Percentiles rank a stretch among this genome's conserved stretches.
Conservation (phyloP, 164 flowering plant genomes). For the Liriodendron chinense region DNA sequence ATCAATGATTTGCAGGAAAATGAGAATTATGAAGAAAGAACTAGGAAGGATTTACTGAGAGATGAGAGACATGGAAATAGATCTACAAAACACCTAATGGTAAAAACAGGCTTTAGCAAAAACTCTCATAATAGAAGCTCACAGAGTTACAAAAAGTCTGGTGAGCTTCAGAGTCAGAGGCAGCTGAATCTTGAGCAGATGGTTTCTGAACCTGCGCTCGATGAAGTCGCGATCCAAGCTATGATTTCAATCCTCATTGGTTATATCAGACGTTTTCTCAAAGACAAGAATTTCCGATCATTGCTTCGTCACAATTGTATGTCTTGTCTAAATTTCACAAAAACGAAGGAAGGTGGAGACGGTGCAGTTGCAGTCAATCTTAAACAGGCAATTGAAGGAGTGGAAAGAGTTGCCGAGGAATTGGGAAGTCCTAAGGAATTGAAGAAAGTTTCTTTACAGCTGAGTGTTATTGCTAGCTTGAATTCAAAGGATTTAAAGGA, state of each 20-base stretch:
- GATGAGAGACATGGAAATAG: constrained; percentile 12
- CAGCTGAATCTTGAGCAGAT: constrained; percentile 9
- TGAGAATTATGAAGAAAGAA: constrained; percentile 11
- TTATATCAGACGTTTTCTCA: constrained; percentile 38
- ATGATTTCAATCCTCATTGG: constrained; percentile 59
- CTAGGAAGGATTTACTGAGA: constrained; percentile 14
- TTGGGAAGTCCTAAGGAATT: constrained; percentile 35
- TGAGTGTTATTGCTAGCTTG: constrained; percentile 61
- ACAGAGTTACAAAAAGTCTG: constrained; percentile 20
- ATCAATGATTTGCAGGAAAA: background rate
- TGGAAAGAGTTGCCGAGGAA: constrained; percentile 48
- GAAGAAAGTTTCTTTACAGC: constrained; percentile 58
- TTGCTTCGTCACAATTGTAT: constrained; percentile 38
- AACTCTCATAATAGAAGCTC: constrained; percentile 19
- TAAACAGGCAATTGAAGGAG: constrained; percentile 54
- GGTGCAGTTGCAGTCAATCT: constrained; percentile 43
- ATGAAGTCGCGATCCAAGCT: constrained; percentile 68
- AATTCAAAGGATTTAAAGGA: constrained; percentile 52
- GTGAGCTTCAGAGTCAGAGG: constrained; percentile 23
- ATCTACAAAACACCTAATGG: constrained; percentile 16
- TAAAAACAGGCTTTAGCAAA: constrained; percentile 11
- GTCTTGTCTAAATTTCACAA: constrained; percentile 38
- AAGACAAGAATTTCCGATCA: constrained; percentile 43
- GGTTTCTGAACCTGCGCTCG: constrained; percentile 45
- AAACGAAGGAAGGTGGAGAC: constrained; percentile 30